Evolutionary conservation across 192 early-diverging fungal species (phyloP), one percentile per base, ranked within the genome.

Genomic region (Geranomyces michiganensis): DNA sequence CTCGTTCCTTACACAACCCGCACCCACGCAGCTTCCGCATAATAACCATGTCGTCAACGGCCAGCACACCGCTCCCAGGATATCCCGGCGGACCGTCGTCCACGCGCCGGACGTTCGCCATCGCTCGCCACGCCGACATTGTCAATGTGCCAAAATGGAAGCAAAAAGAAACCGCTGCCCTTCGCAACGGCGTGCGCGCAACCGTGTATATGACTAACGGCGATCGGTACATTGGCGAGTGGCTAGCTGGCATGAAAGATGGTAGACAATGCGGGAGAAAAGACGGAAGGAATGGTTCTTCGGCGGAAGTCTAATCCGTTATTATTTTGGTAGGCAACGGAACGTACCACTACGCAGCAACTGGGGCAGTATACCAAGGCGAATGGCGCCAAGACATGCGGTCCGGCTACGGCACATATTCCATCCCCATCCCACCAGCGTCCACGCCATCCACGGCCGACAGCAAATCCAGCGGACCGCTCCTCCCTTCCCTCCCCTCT

Each of bases 141-240:
- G 75, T 68, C 22, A 76, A 79, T 24, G 71, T 62, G 13, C 73
- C 80, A 21, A 45, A 76, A 46, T 85, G 86, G 87, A 72, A 85
- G 75, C 76, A 74, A 30, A 81, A 84, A 70, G 87, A 88, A 53
- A 41, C 62, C 7, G 70, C 77, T 29, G 62, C 80, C n/a, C 67
- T 83, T 48, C 88, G 88, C 58, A 78, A 80, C 24, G 85, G 87
- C 7, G 61, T 72, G 15, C 83, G 87, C 33, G 81, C 83, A 1
- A 85, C 82, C 13, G 82, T 88, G 10, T 86, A 83, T 70, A 75
- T 88, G 67, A 81, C 72, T 36, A 88, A 88, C 53, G 84, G 84
- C 13, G 87, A 88, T 58, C 72, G 72, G 43, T 88, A 87, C 56
- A 65, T 88, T 9, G 87, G 87, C 44, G 85, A 88, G 41, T 88